Evolutionary conservation across 371 early-diverging fungal species (phyloP).

Genomic region (Mortierella sp.): DNA sequence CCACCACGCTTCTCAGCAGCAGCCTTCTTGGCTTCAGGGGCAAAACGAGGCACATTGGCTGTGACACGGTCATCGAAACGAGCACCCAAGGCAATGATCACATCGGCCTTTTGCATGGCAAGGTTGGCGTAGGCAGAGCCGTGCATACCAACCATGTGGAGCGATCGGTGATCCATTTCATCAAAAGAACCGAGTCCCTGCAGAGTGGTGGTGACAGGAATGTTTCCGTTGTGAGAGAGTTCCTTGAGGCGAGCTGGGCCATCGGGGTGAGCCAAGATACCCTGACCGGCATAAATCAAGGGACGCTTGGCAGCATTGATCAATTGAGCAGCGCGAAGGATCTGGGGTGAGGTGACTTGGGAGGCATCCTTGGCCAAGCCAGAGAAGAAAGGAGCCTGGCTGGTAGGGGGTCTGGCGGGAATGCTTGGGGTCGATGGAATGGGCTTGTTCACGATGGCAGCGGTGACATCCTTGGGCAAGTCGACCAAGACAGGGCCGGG

Average conservation of each 20-base stretch:
- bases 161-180: slow-evolving; percentile 86
- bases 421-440: slow-evolving; percentile 77
- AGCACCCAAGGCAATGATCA: slow-evolving; percentile 95
- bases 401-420: slow-evolving; percentile 73
- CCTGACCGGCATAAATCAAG: slow-evolving; percentile 95
- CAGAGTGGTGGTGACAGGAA: slow-evolving; percentile 96
- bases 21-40: slow-evolving; percentile 92
- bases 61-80: slow-evolving; percentile 99
- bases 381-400: slow-evolving; percentile 59
- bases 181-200: slow-evolving; percentile 94
- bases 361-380: slow-evolving; percentile 52
- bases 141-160: slow-evolving; percentile 99
- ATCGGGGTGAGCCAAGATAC: slow-evolving; percentile 84
- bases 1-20: slow-evolving; percentile 91
- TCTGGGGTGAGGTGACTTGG: slow-evolving; percentile 64
- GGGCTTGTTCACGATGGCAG: slow-evolving; percentile 84
- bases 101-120: slow-evolving; percentile 96
- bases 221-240: slow-evolving; percentile 86
- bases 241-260: slow-evolving; percentile 83
- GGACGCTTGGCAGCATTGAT: slow-evolving; percentile 92
- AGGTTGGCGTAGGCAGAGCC: slow-evolving; percentile 96
- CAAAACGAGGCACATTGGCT: slow-evolving; percentile 87
- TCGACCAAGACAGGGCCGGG: slow-evolving; percentile 98
- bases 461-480: slow-evolving; percentile 97
- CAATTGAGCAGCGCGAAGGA: slow-evolving; percentile 79